Base-by-base conservation (phyloP, 106 monocot genomes). In the Amphibolis antarctica region DNA sequence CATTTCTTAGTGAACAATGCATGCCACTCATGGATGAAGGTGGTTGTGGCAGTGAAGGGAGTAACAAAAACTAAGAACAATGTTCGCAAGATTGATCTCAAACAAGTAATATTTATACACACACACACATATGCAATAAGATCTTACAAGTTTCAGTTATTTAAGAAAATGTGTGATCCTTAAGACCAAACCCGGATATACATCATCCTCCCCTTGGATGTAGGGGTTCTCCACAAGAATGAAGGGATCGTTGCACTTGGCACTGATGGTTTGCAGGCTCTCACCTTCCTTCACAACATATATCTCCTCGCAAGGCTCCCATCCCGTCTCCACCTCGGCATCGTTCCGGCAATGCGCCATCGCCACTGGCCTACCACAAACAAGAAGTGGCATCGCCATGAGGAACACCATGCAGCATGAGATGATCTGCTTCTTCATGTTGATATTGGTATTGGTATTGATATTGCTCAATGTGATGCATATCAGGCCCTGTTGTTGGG, bases 241-340 rank as follows among this genome's bases (percentile, higher is more conserved):
- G 64, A 48, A 65, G 0, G 46, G 64, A 15, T 65, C 64, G 23
- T 49, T 49, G 26, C 64, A 65, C 64, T 65, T 65, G 20, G 26
- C 48, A 22, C 64, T 49, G 48, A 65, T 65, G 26, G 21, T 65
- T 9, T 49, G 64, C 26, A 65, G 44, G 3, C 48, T 65, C 64
- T 65, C 64, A 15, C 64, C 48, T 43, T 65, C 64, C 17, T 49
- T 46, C 24, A 65, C 64, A 7, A 65, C 64, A 25, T 63, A 63
- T 44, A 63, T 44, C 63, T 63, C 63, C 3, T 63, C 44, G 45
- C 63, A 63, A 21, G 54, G 15, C 54, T 55, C 48, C 18, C 18
- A 10, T 10, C 24, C 18, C 20, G 4, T 25, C 54, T 55, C 54
- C 3, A 55, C 24, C 54, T 21, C 24, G 22, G 10, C 24, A 9